Conservation (phyloP, 202 grass and related monocot species). For the Zoysia matrella region DNA sequence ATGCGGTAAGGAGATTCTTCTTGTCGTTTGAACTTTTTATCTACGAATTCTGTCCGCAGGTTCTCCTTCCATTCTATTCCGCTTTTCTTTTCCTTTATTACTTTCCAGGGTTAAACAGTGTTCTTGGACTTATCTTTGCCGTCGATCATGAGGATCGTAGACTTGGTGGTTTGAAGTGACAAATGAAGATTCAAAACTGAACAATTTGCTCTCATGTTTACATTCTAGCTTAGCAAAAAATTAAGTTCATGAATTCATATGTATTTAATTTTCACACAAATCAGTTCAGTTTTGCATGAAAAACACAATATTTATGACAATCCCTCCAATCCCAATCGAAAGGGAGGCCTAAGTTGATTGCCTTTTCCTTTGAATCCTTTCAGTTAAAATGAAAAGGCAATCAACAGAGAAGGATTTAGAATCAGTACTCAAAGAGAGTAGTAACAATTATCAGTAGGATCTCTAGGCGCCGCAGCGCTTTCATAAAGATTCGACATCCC, state of each 20-base stretch:
- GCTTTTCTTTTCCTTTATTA: slow-evolving; percentile 27
- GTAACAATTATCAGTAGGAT: background rate
- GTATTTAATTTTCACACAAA: background rate
- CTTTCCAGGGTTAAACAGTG: slow-evolving; percentile 4
- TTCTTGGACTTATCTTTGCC: no score
- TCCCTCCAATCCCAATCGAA: no score
- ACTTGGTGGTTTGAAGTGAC: no score
- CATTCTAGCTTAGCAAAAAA: no score
- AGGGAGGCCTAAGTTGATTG: background rate
- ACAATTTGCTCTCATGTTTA: no score
- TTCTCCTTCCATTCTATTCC: slow-evolving; percentile 54
- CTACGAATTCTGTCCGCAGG: slow-evolving; percentile 38
- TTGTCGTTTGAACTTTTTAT: slow-evolving; percentile 58
- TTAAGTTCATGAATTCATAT: background rate
- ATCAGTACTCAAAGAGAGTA: background rate
- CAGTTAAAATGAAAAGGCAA: no score
- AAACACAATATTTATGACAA: no score
- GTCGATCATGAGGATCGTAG: no score
- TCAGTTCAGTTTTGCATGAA: no score
- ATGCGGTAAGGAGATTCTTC: slow-evolving; percentile 57
- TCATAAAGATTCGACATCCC: background rate
- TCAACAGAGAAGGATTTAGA: background rate
- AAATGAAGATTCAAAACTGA: no score
- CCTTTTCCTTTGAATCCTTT: background rate
- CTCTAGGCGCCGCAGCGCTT: background rate